phyloP scores from a whole-genome alignment of 2,329 filamentous ascomycete genomes.

The Orbilia brochopaga region DNA sequence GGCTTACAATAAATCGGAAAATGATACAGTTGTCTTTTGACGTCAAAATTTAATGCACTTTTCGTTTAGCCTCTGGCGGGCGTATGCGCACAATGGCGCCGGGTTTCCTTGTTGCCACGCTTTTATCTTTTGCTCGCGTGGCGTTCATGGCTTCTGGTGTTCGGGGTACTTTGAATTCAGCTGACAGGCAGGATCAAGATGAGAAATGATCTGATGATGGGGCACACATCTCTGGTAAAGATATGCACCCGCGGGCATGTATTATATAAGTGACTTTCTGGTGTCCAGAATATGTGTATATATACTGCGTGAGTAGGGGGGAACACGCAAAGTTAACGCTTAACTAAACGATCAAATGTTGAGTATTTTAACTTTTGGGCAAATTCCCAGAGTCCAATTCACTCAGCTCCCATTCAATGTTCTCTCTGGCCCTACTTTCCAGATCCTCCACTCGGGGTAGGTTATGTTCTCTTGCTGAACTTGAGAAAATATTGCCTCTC shows the following conservation, averaged over 20 bases:
- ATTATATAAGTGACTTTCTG: no score
- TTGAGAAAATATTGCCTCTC: slow-evolving; percentile 28
- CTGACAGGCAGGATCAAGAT: neutral
- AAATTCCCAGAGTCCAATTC: slow-evolving; percentile 36
- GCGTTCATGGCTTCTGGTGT: neutral
- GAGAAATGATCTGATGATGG: neutral
- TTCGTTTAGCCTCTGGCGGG: no score
- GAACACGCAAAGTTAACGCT: no score
- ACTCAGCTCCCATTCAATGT: slow-evolving; percentile 32
- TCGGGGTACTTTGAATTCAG: neutral
- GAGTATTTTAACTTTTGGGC: slow-evolving; percentile 10
- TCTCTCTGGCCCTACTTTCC: slow-evolving; percentile 28
- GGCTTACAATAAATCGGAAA: no score
- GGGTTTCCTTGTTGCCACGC: neutral
- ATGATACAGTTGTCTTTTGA: no score
- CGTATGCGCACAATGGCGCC: no score
- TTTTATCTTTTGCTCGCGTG: neutral
- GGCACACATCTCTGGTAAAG: neutral
- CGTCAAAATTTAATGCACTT: no score
- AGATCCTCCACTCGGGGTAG: slow-evolving; percentile 9
- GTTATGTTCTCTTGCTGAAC: neutral
- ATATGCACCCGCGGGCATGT: no score
- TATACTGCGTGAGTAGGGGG: neutral
- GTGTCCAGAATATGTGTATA: neutral
- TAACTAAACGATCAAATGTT: neutral